phyloP scores from a whole-genome alignment of 2,329 filamentous ascomycete species.

The Nannizziopsis arthrosporioides region DNA sequence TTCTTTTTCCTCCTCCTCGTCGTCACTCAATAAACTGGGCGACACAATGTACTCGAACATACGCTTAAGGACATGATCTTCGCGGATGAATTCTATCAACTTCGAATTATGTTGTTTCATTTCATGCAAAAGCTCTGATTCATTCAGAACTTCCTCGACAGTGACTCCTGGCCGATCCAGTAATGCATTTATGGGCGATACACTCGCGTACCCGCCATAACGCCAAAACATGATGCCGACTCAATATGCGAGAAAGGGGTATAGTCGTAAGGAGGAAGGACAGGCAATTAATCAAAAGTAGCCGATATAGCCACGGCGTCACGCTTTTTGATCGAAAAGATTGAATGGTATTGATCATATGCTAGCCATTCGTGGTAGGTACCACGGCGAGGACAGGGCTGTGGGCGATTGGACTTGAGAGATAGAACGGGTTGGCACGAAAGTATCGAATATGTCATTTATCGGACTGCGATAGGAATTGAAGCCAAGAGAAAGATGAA shows the following conservation, averaged over 20 bases:
- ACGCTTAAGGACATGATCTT: conserved; percentile 70
- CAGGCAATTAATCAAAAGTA: background rate
- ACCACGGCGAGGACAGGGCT: background rate
- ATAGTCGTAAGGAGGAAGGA: background rate
- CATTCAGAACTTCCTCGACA: conserved; percentile 89
- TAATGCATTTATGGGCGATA: conserved; percentile 90
- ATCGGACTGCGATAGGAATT: background rate
- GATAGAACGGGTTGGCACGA: conserved; percentile 2
- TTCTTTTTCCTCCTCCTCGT: conserved; percentile 42
- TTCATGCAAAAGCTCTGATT: conserved; percentile 92
- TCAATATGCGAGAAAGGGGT: background rate
- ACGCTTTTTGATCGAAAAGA: background rate
- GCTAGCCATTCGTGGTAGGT: too few species aligned
- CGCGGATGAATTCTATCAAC: conserved; percentile 87
- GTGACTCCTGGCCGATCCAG: conserved; percentile 92
- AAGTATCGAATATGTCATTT: conserved; percentile 11
- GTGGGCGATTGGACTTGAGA: background rate
- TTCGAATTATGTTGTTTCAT: conserved; percentile 97
- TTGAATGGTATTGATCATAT: background rate
- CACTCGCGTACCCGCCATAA: conserved; percentile 96
- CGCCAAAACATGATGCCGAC: conserved; percentile 88
- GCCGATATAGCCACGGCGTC: background rate
- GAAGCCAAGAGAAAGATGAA: background rate
- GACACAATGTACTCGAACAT: conserved; percentile 87
- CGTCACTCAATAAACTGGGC: conserved; percentile 46